These are phyloP conservation scores for Capillidium rhysosporum DNA, from an alignment of 371 early-diverging fungal species.

Conservation along the genomic window DNA sequence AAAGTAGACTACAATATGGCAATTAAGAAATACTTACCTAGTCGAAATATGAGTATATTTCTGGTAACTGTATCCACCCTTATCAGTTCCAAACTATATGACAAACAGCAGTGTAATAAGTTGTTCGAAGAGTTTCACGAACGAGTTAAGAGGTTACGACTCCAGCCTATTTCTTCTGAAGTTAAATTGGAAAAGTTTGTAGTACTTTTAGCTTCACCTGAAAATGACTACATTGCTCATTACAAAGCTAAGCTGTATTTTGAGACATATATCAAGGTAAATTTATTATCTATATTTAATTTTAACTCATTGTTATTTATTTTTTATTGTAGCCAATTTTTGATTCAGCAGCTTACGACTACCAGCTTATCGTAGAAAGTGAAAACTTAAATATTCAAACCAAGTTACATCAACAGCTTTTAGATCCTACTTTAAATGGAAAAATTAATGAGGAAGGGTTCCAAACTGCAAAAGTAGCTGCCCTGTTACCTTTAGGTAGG, in stretches of 20 bases:
- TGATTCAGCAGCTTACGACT: not conserved
- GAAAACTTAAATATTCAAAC: not conserved
- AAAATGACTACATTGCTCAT: not conserved
- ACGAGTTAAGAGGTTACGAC: not conserved
- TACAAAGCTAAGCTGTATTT: not conserved
- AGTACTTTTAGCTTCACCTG: not conserved
- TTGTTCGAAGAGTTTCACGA: not conserved
- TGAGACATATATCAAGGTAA: not conserved
- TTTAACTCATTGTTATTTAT: not conserved
- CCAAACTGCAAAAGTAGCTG: no score
- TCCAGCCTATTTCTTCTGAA: not conserved
- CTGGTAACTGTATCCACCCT: not conserved
- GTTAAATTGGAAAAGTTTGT: not conserved
- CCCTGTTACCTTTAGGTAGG: no score
- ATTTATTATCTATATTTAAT: not conserved
- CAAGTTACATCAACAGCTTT: no score
- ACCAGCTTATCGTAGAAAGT: not conserved
- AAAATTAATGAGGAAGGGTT: no score
- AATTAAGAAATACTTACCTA: slow-evolving; percentile 38
- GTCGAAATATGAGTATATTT: slow-evolving; percentile 8
- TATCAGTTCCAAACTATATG: not conserved
- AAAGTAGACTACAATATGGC: no score
- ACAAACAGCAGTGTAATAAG: not conserved
- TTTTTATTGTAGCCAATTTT: not conserved
- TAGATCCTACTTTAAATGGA: no score